A percentile compares a stretch with the other conserved stretches of the same genome.
phyloP scores from a whole-genome alignment of 441 rosid genomes.

The Erodium texanum region DNA sequence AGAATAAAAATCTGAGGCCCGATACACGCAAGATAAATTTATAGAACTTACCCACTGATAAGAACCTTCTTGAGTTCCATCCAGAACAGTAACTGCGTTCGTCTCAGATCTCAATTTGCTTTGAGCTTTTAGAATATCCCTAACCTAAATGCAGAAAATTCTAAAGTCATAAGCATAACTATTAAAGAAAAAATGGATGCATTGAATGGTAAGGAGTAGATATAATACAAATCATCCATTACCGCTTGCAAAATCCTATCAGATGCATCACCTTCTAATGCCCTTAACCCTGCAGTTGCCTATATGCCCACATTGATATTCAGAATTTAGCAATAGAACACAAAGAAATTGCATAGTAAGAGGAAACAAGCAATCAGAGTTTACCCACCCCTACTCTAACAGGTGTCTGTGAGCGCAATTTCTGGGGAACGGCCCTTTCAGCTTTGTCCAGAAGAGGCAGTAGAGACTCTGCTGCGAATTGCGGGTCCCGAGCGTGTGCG shows the following conservation, averaged over 20 bases:
- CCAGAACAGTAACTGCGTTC: slow-evolving; percentile 66
- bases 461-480: slow-evolving; percentile 60
- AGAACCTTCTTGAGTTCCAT: slow-evolving; percentile 95
- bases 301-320: slow-evolving; percentile 20
- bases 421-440: slow-evolving; percentile 66
- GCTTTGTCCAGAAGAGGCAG: slow-evolving; percentile 64
- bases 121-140: slow-evolving; percentile 67
- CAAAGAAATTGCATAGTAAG: neutral
- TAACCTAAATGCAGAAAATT: slow-evolving; percentile 44
- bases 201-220: slow-evolving; percentile 8
- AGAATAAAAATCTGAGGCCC: neutral
- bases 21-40: neutral
- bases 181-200: neutral
- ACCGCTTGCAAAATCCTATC: slow-evolving; percentile 80
- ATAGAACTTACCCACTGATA: slow-evolving; percentile 79
- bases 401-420: slow-evolving; percentile 63
- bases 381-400: slow-evolving; percentile 88
- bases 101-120: slow-evolving; percentile 61
- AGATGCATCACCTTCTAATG: slow-evolving; percentile 60
- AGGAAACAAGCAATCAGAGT: slow-evolving; percentile 7
- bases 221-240: slow-evolving; percentile 14
- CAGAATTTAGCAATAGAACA: slow-evolving; percentile 14
- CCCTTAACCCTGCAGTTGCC: slow-evolving; percentile 97
- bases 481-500: slow-evolving; percentile 63
- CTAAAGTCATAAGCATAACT: slow-evolving; percentile 13